Evolutionary conservation across 805 yeast species (phyloP), one percentile per base, ranked within the genome.

Genomic region (Lipomyces sp.): DNA sequence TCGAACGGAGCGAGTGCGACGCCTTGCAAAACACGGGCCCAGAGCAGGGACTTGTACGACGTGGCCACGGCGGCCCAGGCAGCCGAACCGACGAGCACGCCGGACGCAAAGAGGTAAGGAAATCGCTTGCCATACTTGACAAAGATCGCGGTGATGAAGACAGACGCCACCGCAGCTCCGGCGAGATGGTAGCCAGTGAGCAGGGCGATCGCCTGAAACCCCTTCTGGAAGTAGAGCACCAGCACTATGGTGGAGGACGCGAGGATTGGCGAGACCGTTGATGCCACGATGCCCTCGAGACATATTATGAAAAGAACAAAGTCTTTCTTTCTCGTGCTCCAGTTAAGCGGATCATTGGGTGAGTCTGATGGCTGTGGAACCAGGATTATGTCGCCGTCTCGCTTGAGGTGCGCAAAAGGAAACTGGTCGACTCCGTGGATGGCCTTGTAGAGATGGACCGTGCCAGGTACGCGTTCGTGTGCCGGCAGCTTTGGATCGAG

Each of bases 1-100:
- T 90, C 96, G 50, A 89, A 83, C n/a, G 89, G 87, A 24, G 94
- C 94, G 15, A 87, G 90, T 74, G 89, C 86, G 59, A 88, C 74
- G 73, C 82, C 83, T 54, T 80, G 80, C 32, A 82, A 67, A 55
- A 81, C 75, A 65, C 80, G 72, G 4, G 72, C 64, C 34, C 71
- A 69, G 30, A 64, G 42, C 5, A 69, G 42, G 24, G 71, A 67
- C 39, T 42, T 37, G 62, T 69, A 69, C 10, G 72, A 69, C 8
- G 70, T 67, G 15, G 72, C 72, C 10, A 60, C 64, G 6, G 64
- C 71, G 33, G 61, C 69, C 72, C 72, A 69, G 29, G 63, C 64
- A 6, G 66, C 53, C 7, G 66, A 61, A 11, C 64, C 72, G 32
- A 69, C 62, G 24, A 62, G 50, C 37, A 69, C 11, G 3, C 56